A percentile compares a stretch with the other conserved stretches of the same genome.
phyloP scores from a whole-genome alignment of 208 protist species.

The Acanthamoeba triangularis region DNA sequence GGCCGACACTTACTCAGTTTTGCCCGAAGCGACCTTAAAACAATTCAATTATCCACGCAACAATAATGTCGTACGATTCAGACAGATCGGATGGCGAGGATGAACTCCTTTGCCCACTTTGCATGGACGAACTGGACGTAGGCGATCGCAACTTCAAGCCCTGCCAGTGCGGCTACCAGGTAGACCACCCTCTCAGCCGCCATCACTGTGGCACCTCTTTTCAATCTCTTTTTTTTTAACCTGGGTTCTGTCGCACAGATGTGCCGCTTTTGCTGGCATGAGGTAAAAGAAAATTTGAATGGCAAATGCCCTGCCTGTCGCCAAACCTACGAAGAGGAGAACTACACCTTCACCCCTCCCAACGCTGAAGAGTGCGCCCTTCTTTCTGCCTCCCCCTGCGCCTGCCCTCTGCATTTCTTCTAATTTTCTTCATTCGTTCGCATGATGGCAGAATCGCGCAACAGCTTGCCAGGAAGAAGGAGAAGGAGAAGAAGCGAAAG shows the following conservation, averaged over 20 bases:
- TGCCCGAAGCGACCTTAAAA: background rate
- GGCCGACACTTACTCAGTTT: too few relatives aligned
- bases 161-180: conserved; percentile 94
- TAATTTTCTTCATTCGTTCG: conserved; percentile 2
- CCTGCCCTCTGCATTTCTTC: conserved; percentile 10
- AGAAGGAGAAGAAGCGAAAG: conserved; percentile 71
- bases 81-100: conserved; percentile 80
- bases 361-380: conserved; percentile 73
- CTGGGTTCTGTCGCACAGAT: conserved; percentile 85
- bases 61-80: background rate
- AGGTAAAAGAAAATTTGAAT: conserved; percentile 92
- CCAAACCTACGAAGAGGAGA: conserved; percentile 89
- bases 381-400: background rate
- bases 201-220: background rate
- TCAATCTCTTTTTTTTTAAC: background rate
- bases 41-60: background rate
- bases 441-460: conserved; percentile 42
- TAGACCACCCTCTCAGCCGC: conserved; percentile 33
- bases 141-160: conserved; percentile 92
- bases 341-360: conserved; percentile 83
- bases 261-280: conserved; percentile 94
- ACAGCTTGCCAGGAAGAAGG: conserved; percentile 56
- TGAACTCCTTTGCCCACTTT: conserved; percentile 91
- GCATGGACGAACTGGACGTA: conserved; percentile 91
- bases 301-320: conserved; percentile 93